Base-by-base conservation (phyloP, 345 rosid species). In the Arabidopsis suecica region DNA sequence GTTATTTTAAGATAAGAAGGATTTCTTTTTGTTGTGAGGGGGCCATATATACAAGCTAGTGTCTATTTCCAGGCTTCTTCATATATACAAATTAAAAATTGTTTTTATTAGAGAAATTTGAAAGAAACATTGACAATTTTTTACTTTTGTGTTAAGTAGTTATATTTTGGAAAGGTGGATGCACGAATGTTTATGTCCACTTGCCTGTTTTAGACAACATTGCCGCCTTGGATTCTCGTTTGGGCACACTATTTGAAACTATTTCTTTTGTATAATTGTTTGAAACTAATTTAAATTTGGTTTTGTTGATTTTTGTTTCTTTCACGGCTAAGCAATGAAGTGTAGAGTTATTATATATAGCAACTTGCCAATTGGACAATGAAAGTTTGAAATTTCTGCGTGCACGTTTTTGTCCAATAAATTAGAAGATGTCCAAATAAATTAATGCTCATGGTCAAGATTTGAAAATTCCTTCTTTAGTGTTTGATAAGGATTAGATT, bases 1-100 rank as follows among this genome's bases (percentile, higher is more conserved):
- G 12, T 63, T 53, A 12, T 50, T 50, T n/a, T 22, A 36, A 69
- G 74, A 69, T 33, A 32, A 57, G 18, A 48, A 10, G 16, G 25
- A 23, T 42, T 42, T 40, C 65, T 45, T 37, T 60, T 23, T 36
- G 49, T 16, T 22, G 7, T 9, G 14, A 18, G 32, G 73, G 54
- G 32, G 28, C 72, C 9, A 11, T 2, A 20, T 34, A 9, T 16
- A 1, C 9, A 42, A 56, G 22, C 44, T 32, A 8, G 44, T 49
- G 22, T 61, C 68, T n/a, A 37, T 10, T 61, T 71, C 60, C 22
- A 37, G 60, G 60, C 11, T 49, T 49, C 1, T 45, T 58, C 34
- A 23, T 48, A 61, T 61, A 22, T 14, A 5, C 36, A 33, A 8
- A 14, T 20, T 44, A 13, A 33, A 22, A 56, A 42, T 41, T 4